Base-by-base conservation (phyloP, 2,329 filamentous ascomycete species). In the Penicillium sp. region DNA sequence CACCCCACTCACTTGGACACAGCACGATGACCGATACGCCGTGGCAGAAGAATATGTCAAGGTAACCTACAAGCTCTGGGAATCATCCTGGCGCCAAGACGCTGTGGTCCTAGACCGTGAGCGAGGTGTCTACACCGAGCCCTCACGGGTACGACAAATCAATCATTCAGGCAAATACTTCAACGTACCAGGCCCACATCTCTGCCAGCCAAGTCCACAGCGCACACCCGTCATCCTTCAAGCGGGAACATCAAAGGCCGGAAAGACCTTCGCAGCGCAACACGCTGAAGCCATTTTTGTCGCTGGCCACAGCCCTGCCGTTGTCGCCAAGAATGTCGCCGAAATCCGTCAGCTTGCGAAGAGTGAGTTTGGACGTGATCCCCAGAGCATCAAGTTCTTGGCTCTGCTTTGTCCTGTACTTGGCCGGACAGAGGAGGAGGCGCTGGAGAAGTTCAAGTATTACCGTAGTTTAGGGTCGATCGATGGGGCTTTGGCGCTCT, bases 231-330 rank as follows among this genome's bases (percentile, higher is more conserved):
- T 90, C 2, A 80, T 90, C 5, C 78, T 90, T 3, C 88, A 91
- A 70, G 88, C 88, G 0, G 88, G 88, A 0, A 88, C 87, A 0
- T 88, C 85, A 0, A 83, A 80, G 49, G 81, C 86, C 0, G 88
- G 87, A 2, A 89, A 87, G 69, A 71, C 75, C 0, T 90, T 91
- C 63, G 87, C 86, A 0, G 86, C 87, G 0, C 83, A 86, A 62
- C 86, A 90, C 67, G 88, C 88, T 0, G 88, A 91, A 66, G 87
- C 83, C 2, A 87, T 90, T 50, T 90, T 90, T 63, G 82, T 89
- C 1, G 86, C 84, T 0, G 85, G 85, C 0, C 87, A 90, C 68
- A 82, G 82, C 1, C 85, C 88, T 0, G 75, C 78, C 1, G 83
- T 87, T 0, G 84, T 87, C 27, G 81, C 82, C 2, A 84, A 83